These are phyloP conservation scores for Fulvia fulva DNA, from an alignment of 2,329 filamentous ascomycete genomes.

Conservation along the genomic window DNA sequence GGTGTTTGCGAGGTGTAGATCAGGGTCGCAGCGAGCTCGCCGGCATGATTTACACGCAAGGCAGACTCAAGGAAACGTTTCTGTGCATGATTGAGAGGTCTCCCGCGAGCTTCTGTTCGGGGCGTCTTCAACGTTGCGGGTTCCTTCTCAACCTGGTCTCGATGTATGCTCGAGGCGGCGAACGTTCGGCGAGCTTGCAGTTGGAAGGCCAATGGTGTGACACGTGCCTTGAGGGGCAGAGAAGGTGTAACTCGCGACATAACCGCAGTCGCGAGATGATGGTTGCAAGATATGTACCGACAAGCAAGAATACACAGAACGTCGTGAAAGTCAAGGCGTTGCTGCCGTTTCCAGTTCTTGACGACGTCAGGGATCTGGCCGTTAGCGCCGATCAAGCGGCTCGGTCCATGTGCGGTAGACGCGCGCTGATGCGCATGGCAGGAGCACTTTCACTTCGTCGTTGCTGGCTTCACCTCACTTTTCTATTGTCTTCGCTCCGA, in stretches of 20 bases:
- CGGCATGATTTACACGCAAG: slow-evolving; percentile 93
- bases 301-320: neutral
- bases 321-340: neutral
- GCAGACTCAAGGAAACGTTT: slow-evolving; percentile 72
- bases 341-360: neutral
- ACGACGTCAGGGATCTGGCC: neutral
- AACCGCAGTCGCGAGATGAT: neutral
- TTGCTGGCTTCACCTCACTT: neutral
- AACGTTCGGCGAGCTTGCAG: slow-evolving; percentile 24
- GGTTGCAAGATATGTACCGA: neutral
- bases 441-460: slow-evolving; percentile 1
- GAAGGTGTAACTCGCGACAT: slow-evolving; percentile 11
- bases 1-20: slow-evolving; percentile 91
- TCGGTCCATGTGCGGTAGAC: neutral
- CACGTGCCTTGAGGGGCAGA: slow-evolving; percentile 25
- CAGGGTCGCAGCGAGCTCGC: slow-evolving; percentile 90
- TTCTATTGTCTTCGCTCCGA: neutral
- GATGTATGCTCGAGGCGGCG: slow-evolving; percentile 14
- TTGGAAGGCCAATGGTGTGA: slow-evolving; percentile 31
- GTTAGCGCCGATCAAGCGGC: neutral
- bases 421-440: slow-evolving; percentile 1
- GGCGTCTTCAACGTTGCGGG: slow-evolving; percentile 18
- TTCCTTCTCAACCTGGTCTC: slow-evolving; percentile 19
- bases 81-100: slow-evolving; percentile 48
- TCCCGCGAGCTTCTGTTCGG: slow-evolving; percentile 14